Conservation (phyloP, 768 basidiomycete genomes). For the Dacryopinax spathularia region DNA sequence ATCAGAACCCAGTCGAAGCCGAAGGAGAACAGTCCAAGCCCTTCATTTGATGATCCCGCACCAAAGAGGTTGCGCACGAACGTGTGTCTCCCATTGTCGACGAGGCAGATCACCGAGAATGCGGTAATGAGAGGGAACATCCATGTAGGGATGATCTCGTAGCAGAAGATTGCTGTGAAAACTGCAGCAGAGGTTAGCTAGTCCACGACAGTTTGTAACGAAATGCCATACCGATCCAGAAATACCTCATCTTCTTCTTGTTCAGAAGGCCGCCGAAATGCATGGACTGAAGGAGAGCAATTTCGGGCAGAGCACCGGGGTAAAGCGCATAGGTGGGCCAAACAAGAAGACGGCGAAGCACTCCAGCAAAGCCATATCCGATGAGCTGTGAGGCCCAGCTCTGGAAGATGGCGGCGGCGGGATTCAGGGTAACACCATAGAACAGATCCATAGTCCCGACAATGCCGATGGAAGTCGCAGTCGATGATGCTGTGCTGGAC, state of each 20-base stretch:
- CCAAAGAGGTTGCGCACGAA: constrained; percentile 27
- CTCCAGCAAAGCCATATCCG: constrained; percentile 29
- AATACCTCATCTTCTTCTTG: constrained; percentile 33
- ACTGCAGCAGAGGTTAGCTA: constrained; percentile 10
- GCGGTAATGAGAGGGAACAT: constrained; percentile 35
- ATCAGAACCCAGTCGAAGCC: constrained; percentile 40
- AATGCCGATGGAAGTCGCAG: constrained; percentile 44
- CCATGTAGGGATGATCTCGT: constrained; percentile 32
- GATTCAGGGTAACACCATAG: constrained; percentile 36
- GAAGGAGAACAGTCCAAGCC: constrained; percentile 36
- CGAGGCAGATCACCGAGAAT: constrained; percentile 36
- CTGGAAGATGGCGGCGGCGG: constrained; percentile 40
- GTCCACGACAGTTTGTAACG: neutral
- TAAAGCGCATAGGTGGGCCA: constrained; percentile 30
- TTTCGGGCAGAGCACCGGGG: constrained; percentile 38
- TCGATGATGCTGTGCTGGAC: constrained; percentile 43
- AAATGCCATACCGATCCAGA: constrained; percentile 37
- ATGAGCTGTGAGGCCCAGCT: constrained; percentile 38
- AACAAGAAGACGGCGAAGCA: constrained; percentile 17
- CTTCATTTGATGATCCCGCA: constrained; percentile 39
- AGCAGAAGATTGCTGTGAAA: constrained; percentile 35
- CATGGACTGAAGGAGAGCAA: constrained; percentile 39
- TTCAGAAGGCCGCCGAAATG: constrained; percentile 40
- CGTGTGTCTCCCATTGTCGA: constrained; percentile 32
- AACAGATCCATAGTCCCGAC: constrained; percentile 47